Evolutionary conservation across 805 yeast species (phyloP).

Genomic region (Naumovozyma dairenensis): DNA sequence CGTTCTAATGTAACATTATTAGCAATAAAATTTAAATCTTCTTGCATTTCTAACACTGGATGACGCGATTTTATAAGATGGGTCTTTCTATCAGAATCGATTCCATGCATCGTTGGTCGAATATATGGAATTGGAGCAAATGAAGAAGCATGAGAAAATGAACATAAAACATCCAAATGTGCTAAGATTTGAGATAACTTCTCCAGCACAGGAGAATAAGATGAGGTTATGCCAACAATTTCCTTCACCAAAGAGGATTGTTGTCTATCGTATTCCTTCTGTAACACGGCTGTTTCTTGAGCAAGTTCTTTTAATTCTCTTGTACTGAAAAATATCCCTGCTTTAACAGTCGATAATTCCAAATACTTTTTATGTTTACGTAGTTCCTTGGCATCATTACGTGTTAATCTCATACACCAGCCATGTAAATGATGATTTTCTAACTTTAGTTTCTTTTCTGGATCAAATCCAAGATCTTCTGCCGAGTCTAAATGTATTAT

Average conservation of each 20-base stretch:
- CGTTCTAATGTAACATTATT: conserved; percentile 70
- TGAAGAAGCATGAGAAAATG: conserved; percentile 78
- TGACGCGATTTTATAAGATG: conserved; percentile 73
- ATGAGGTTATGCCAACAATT: conserved; percentile 67
- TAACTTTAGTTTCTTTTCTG: conserved; percentile 79
- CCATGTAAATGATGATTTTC: conserved; percentile 86
- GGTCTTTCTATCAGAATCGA: conserved; percentile 40
- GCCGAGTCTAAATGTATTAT: conserved; percentile 54
- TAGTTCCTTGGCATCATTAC: conserved; percentile 76
- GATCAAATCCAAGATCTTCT: conserved; percentile 68
- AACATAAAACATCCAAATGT: conserved; percentile 69
- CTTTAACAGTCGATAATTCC: conserved; percentile 86
- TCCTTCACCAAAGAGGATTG: conserved; percentile 76
- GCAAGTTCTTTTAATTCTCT: conserved; percentile 50
- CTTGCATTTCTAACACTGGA: conserved; percentile 90
- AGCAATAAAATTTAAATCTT: conserved; percentile 80
- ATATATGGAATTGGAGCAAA: conserved; percentile 77
- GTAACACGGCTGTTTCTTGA: conserved; percentile 45
- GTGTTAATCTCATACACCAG: conserved; percentile 88
- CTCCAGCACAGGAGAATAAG: conserved; percentile 72
- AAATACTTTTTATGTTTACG: conserved; percentile 49
- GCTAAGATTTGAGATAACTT: conserved; percentile 56
- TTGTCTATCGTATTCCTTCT: conserved; percentile 58
- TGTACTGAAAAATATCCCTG: conserved; percentile 90
- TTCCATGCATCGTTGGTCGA: conserved; percentile 57